Base-by-base conservation (phyloP, 805 yeast genomes). In the Candida ortonii region DNA sequence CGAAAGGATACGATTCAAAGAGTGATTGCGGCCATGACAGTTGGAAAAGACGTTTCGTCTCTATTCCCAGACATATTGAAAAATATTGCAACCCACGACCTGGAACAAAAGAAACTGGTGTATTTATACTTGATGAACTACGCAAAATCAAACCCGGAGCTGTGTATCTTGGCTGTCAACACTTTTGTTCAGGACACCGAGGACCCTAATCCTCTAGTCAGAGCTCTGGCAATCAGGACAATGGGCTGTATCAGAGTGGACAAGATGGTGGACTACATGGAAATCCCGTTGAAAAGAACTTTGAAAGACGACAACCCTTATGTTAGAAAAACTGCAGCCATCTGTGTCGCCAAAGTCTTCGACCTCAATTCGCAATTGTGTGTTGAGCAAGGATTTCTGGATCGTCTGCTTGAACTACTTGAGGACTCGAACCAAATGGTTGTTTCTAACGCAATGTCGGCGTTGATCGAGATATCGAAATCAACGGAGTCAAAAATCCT, bases 171-270 rank as follows among this genome's bases (percentile, higher is more conserved):
- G 49, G 99, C 97, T 2, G 97, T 93, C 33, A 93, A 93, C 62
- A 93, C 98, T 1, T 93, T 93, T 70, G 96, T 93, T 16, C 76
- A 73, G 59, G 99, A 93, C 63, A 79, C 96, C 2, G 95, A 86
- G 56, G 97, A 93, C 58, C 95, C 96, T 31, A 93, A 93, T 55
- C 99, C 99, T 1, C 71, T 94, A 50, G 89, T 93, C 16, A 73
- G 97, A 36, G 96, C 97, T 1, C 74, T 93, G 63, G 97, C 99
- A 1, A 89, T 93, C 40, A 76, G 98, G 54, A 93, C 99, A 9
- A 93, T 93, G 99, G 97, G 98, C 0, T 90, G 97, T 65, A 88
- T 93, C 32, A 70, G 97, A 28, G 97, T 93, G 13, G 95, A 85
- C 54, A 89, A 84, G 60, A 89, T 93, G 79, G 85, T 88, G 26